Conservation (phyloP, 805 yeast species). For the Kuraishia borneana region DNA sequence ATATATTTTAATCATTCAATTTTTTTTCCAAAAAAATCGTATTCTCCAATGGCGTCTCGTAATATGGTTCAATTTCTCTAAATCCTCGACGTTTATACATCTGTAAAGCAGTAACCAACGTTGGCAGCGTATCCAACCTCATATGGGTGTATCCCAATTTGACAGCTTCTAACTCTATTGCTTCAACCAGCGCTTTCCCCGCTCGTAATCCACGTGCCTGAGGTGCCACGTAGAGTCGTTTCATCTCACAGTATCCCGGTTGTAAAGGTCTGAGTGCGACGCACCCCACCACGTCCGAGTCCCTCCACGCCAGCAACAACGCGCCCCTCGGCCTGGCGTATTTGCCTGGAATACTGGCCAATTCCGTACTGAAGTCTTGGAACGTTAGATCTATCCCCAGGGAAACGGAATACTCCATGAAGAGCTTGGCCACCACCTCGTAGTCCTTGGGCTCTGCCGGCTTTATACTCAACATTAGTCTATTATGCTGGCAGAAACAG, state of each 20-base stretch:
- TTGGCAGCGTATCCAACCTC: background rate
- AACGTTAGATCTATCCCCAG: conserved; percentile 1
- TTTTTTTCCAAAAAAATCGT: background rate
- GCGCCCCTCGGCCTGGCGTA: background rate
- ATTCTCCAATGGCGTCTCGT: conserved; percentile 1
- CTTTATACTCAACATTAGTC: no score
- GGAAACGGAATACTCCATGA: background rate
- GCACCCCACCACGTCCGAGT: background rate
- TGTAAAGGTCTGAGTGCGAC: background rate
- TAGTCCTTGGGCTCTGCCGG: no score
- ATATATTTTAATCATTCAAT: background rate
- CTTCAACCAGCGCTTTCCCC: background rate
- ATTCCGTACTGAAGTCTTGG: background rate
- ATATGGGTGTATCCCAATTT: background rate
- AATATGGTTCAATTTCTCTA: background rate
- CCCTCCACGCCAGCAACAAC: background rate
- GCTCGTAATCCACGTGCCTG: background rate
- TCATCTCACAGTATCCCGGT: conserved; percentile 1
- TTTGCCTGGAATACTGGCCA: conserved; percentile 1
- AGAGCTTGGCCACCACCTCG: background rate
- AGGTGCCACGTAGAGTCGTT: conserved; percentile 1
- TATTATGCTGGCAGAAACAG: no score
- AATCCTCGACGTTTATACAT: background rate
- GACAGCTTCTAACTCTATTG: background rate
- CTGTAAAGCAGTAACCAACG: background rate